A percentile compares a stretch with the other conserved stretches of the same genome.
Evolutionary conservation across 2,329 filamentous ascomycete genomes (phyloP).

Genomic region (Clarireedia hainanense): DNA sequence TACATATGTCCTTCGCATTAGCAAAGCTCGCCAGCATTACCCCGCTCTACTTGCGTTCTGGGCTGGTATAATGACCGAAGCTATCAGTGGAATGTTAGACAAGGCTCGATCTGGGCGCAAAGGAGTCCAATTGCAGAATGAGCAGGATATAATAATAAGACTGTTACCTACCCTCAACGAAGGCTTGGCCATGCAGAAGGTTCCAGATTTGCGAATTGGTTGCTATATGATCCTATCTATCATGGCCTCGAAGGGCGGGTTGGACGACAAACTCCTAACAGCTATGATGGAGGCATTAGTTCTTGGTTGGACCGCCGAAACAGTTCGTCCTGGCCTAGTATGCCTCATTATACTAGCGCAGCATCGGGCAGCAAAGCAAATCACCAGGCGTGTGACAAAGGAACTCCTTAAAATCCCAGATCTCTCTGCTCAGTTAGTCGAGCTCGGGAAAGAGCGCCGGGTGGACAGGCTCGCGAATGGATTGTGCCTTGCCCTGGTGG

Average conservation of each 20-base stretch:
- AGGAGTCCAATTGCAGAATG: constrained; percentile 69
- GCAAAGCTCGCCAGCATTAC: constrained; percentile 65
- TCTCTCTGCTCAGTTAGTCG: constrained; percentile 50
- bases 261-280: constrained; percentile 74
- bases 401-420: constrained; percentile 57
- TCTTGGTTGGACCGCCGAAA: constrained; percentile 67
- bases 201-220: constrained; percentile 72
- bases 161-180: constrained; percentile 66
- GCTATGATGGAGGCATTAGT: constrained; percentile 86
- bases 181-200: constrained; percentile 66
- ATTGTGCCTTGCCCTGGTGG: constrained; percentile 57
- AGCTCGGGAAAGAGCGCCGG: constrained; percentile 56
- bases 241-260: constrained; percentile 71
- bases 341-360: constrained; percentile 78
- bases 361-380: constrained; percentile 60
- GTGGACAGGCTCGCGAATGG: constrained; percentile 67
- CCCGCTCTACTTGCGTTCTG: constrained; percentile 79
- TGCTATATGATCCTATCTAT: constrained; percentile 89
- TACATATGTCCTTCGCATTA: constrained; percentile 67
- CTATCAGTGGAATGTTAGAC: constrained; percentile 76
- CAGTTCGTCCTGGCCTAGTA: constrained; percentile 63
- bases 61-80: constrained; percentile 81
- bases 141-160: constrained; percentile 66
- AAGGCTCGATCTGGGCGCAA: constrained; percentile 66
- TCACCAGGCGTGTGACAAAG: constrained; percentile 64